Evolutionary conservation across 352 stramenopile genomes (phyloP).

Genomic region (Globisporangium okanoganense): DNA sequence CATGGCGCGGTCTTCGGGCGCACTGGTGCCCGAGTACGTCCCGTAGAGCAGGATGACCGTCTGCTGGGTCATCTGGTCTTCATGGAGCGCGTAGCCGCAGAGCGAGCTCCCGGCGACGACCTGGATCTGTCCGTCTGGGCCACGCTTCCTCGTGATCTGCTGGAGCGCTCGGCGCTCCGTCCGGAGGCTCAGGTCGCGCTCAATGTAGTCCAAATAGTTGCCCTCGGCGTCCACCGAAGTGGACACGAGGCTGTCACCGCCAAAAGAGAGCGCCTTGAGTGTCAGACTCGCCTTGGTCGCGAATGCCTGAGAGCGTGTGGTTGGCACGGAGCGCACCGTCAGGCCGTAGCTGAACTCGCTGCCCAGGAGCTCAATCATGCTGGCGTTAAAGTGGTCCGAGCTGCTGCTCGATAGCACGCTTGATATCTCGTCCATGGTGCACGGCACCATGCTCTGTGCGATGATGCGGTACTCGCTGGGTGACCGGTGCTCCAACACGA

Average conservation of each 20-base stretch:
- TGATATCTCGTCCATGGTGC: constrained; percentile 21
- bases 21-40: constrained; percentile 3
- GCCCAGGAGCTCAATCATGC: constrained; percentile 27
- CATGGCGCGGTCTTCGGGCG: background rate
- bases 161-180: constrained; percentile 16
- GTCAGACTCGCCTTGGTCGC: constrained; percentile 9
- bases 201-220: constrained; percentile 22
- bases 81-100: constrained; percentile 21
- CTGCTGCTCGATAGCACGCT: constrained; percentile 18
- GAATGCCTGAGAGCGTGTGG: background rate
- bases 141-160: constrained; percentile 5
- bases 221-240: constrained; percentile 10
- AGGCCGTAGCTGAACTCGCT: constrained; percentile 21
- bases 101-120: constrained; percentile 7
- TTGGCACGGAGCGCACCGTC: constrained; percentile 17
- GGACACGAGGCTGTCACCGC: constrained; percentile 4
- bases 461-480: constrained; percentile 18
- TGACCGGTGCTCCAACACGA: constrained; percentile 15
- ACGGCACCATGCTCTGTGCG: constrained; percentile 19
- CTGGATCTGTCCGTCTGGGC: constrained; percentile 1
- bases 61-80: constrained; percentile 17
- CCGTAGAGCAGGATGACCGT: constrained; percentile 21
- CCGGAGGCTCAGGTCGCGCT: constrained; percentile 7
- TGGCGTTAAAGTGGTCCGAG: constrained; percentile 25
- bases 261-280: constrained; percentile 21